phyloP scores from a whole-genome alignment of 805 yeast species.

The Citeromyces matritensis region DNA sequence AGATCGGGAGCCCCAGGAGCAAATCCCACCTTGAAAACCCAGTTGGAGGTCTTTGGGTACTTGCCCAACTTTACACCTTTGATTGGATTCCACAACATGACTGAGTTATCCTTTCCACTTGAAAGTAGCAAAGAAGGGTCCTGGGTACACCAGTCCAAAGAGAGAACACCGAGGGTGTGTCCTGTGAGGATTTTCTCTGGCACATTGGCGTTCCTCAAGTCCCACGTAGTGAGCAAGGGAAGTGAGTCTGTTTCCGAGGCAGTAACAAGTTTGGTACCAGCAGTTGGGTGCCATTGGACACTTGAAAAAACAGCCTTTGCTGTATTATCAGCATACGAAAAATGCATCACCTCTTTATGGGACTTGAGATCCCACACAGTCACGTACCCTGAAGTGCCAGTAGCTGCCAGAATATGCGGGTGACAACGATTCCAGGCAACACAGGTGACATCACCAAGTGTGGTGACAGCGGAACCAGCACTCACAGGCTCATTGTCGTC shows the following conservation, averaged over 20 bases:
- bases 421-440: conserved; percentile 83
- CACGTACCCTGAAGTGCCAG: conserved; percentile 74
- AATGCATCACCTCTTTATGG: conserved; percentile 76
- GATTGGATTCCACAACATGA: conserved; percentile 82
- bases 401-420: conserved; percentile 79
- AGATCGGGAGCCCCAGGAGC: conserved; percentile 83
- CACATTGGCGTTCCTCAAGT: conserved; percentile 82
- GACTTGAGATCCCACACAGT: conserved; percentile 91
- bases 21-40: conserved; percentile 84
- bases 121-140: conserved; percentile 72
- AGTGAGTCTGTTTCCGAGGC: conserved; percentile 72
- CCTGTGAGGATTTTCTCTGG: conserved; percentile 70
- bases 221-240: conserved; percentile 85
- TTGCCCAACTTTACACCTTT: conserved; percentile 62
- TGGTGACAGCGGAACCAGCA: conserved; percentile 72
- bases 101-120: conserved; percentile 85
- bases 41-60: conserved; percentile 83
- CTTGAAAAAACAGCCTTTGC: conserved; percentile 58
- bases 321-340: conserved; percentile 47
- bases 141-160: conserved; percentile 85
- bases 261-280: conserved; percentile 75
- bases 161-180: conserved; percentile 76
- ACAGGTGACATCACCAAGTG: conserved; percentile 66
- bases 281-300: conserved; percentile 91
- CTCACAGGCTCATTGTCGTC: conserved; percentile 35